A percentile compares a stretch with the other conserved stretches of the same genome.
Evolutionary conservation across 148 eudicot species (phyloP).

Genomic region (Limonium bicolor): DNA sequence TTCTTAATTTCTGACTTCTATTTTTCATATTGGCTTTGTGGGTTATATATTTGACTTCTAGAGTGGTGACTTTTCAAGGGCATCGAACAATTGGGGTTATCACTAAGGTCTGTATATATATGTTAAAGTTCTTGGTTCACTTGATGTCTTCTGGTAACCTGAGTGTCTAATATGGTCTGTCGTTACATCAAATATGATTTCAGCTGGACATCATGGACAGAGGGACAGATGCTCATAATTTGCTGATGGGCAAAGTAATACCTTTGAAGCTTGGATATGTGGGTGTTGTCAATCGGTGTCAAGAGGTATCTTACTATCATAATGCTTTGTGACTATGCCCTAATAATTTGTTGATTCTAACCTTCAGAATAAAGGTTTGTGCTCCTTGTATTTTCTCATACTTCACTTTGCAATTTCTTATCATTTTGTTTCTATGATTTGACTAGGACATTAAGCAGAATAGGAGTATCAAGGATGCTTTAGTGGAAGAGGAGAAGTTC

Average conservation of each 20-base stretch:
- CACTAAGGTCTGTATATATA: constrained; percentile 47
- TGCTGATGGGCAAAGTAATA: constrained; percentile 83
- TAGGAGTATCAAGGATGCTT: constrained; percentile 84
- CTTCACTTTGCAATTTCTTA: neutral
- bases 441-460: constrained; percentile 71
- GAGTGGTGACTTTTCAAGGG: constrained; percentile 50
- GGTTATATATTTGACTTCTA: too few relatives aligned
- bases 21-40: constrained; percentile 4
- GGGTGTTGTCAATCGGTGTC: constrained; percentile 93
- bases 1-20: neutral
- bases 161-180: neutral
- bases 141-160: neutral
- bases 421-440: constrained; percentile 1
- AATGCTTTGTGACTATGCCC: neutral
- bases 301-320: constrained; percentile 41
- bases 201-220: constrained; percentile 94
- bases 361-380: neutral
- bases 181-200: constrained; percentile 14
- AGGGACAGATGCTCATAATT: constrained; percentile 90
- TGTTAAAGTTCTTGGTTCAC: constrained; percentile 1
- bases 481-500: constrained; percentile 92
- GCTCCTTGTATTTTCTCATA: neutral
- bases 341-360: neutral
- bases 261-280: constrained; percentile 89
- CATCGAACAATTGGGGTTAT: constrained; percentile 87